A percentile compares a stretch with the other conserved stretches of the same genome.
Evolutionary conservation across 192 early-diverging fungal species (phyloP).

Genomic region (Mortierella hygrophila): DNA sequence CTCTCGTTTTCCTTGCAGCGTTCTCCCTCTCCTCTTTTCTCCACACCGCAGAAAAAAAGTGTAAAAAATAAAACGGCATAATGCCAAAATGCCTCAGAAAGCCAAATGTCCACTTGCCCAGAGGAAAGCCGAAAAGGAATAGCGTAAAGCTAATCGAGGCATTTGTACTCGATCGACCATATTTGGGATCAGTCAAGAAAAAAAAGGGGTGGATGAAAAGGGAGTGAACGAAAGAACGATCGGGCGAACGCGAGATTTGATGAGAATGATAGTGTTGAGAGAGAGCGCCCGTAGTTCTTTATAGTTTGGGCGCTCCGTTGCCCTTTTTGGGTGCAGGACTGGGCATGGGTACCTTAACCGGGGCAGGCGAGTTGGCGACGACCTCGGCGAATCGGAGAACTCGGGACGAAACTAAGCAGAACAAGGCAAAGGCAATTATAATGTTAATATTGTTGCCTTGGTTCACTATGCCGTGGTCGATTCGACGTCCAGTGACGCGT

Average conservation of each 20-base stretch:
- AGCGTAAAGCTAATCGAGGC: background rate
- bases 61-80: background rate
- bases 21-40: background rate
- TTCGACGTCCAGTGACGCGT: background rate
- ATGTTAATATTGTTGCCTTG: background rate
- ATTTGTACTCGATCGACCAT: background rate
- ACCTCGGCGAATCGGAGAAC: slow-evolving; percentile 68
- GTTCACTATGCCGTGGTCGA: background rate
- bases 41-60: background rate
- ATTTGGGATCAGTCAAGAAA: background rate
- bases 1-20: background rate
- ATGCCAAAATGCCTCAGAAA: background rate
- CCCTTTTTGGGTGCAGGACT: slow-evolving; percentile 47
- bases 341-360: slow-evolving; percentile 52
- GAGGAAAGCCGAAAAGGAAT: background rate
- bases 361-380: slow-evolving; percentile 58
- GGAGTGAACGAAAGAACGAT: background rate
- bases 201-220: background rate
- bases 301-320: slow-evolving; percentile 52
- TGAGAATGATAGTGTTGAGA: background rate
- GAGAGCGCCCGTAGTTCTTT: slow-evolving; percentile 15
- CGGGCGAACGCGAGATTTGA: background rate
- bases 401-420: slow-evolving; percentile 62
- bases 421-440: background rate
- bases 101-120: background rate